Evolutionary conservation across 1,284 basidiomycete species (phyloP).

Genomic region (Naganishia cerealis): DNA sequence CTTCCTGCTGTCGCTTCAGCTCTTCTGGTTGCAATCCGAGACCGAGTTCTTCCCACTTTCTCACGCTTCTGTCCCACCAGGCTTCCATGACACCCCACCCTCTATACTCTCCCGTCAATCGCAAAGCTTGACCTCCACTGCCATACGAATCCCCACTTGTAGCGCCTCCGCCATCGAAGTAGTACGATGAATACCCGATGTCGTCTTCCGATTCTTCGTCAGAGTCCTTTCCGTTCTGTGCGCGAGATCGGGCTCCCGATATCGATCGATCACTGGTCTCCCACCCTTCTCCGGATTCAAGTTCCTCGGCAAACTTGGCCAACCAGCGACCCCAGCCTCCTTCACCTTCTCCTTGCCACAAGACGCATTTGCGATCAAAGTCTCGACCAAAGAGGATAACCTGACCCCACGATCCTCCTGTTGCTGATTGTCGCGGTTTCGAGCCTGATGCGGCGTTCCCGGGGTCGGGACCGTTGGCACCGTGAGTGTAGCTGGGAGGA

Average conservation of each 20-base stretch:
- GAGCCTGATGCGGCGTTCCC: slow-evolving; percentile 1
- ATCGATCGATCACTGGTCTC: slow-evolving; percentile 65
- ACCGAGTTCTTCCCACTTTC: slow-evolving; percentile 78
- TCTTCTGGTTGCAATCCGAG: slow-evolving; percentile 59
- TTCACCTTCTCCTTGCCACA: slow-evolving; percentile 84
- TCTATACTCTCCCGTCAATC: slow-evolving; percentile 75
- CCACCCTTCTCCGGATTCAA: slow-evolving; percentile 83
- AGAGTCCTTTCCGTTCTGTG: slow-evolving; percentile 33
- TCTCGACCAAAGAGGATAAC: slow-evolving; percentile 97
- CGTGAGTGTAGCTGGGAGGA: slow-evolving; percentile 60
- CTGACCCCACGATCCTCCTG: slow-evolving; percentile 73
- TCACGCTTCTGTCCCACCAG: slow-evolving; percentile 80
- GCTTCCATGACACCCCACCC: slow-evolving; percentile 89
- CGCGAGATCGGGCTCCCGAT: slow-evolving; percentile 46
- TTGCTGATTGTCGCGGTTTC: slow-evolving; percentile 15
- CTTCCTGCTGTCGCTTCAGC: slow-evolving; percentile 43
- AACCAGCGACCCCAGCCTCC: slow-evolving; percentile 95
- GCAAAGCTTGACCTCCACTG: slow-evolving; percentile 66
- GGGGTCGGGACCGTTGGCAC: not conserved
- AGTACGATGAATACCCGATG: slow-evolving; percentile 81
- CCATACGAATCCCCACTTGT: slow-evolving; percentile 52
- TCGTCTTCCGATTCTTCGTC: slow-evolving; percentile 62
- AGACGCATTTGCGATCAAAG: slow-evolving; percentile 95
- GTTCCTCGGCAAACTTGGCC: slow-evolving; percentile 85
- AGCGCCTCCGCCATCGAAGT: slow-evolving; percentile 71